phyloP scores from a whole-genome alignment of 2,329 filamentous ascomycete species.

The Botrytis cinerea region DNA sequence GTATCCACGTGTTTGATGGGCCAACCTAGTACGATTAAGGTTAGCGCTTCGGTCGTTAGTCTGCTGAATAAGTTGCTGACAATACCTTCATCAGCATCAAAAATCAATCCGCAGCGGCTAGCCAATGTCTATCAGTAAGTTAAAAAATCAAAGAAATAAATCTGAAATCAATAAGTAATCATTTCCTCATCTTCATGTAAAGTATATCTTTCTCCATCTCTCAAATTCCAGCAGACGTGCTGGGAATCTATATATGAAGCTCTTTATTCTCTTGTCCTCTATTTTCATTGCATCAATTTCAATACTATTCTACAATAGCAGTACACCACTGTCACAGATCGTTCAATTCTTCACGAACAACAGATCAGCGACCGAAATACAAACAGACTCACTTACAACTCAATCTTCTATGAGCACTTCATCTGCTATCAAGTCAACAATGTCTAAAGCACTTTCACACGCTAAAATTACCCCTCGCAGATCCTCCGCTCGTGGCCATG shows the following conservation, averaged over 20 bases:
- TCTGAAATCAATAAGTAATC: conserved; percentile 24
- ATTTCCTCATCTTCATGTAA: conserved; percentile 22
- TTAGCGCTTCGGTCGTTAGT: background rate
- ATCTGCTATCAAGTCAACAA: conserved; percentile 47
- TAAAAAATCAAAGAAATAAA: conserved; percentile 8
- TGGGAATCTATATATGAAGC: conserved; percentile 41
- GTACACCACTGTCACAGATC: conserved; percentile 34
- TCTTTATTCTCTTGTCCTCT: conserved; percentile 38
- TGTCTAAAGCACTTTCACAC: conserved; percentile 64
- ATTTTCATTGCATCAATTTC: conserved; percentile 42
- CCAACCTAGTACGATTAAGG: background rate
- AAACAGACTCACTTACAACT: conserved; percentile 21
- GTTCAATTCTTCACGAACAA: conserved; percentile 30
- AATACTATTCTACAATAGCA: conserved; percentile 34
- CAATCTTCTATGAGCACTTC: conserved; percentile 34
- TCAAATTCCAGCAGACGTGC: conserved; percentile 22
- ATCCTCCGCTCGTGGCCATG: conserved; percentile 71
- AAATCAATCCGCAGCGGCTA: conserved; percentile 11
- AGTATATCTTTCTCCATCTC: conserved; percentile 33
- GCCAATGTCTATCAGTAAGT: conserved; percentile 11
- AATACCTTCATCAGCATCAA: conserved; percentile 14
- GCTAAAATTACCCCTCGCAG: conserved; percentile 75
- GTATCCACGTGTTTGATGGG: background rate
- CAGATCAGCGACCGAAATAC: conserved; percentile 1
- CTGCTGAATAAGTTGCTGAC: conserved; percentile 19